Conservation (phyloP, 2,329 filamentous ascomycete genomes). For the Huntiella moniliformis region DNA sequence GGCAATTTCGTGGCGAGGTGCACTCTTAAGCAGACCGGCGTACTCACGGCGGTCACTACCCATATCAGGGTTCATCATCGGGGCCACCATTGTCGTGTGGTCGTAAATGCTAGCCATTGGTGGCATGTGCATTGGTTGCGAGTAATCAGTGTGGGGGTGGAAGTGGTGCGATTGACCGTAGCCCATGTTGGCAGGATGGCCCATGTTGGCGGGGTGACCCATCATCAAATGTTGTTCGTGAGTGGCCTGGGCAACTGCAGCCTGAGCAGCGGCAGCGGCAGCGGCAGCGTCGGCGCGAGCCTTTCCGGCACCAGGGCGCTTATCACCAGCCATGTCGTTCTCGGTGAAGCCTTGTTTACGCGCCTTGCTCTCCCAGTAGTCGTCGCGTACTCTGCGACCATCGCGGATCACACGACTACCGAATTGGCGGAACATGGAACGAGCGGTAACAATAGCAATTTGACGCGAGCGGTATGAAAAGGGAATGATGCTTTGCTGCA, state of each 20-base stretch:
- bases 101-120: slow-evolving; percentile 25
- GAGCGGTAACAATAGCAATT: slow-evolving; percentile 92
- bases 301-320: slow-evolving; percentile 80
- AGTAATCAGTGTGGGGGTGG: slow-evolving; percentile 47
- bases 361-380: slow-evolving; percentile 97
- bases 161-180: slow-evolving; percentile 60
- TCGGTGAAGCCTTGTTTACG: slow-evolving; percentile 96
- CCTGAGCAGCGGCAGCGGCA: slow-evolving; percentile 37
- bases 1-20: slow-evolving; percentile 74
- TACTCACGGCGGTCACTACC: slow-evolving; percentile 44
- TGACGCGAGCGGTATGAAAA: slow-evolving; percentile 97
- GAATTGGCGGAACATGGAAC: slow-evolving; percentile 98
- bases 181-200: slow-evolving; percentile 72
- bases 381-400: slow-evolving; percentile 79
- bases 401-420: slow-evolving; percentile 83
- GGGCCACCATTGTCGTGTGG: slow-evolving; percentile 27
- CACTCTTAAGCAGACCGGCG: slow-evolving; percentile 54
- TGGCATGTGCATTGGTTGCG: slow-evolving; percentile 51
- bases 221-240: slow-evolving; percentile 32
- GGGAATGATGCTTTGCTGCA: slow-evolving; percentile 82
- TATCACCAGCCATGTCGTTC: slow-evolving; percentile 86
- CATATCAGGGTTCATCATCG: slow-evolving; percentile 40
- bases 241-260: slow-evolving; percentile 3
- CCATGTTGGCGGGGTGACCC: slow-evolving; percentile 49
- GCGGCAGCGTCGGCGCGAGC: slow-evolving; percentile 54